These are phyloP conservation scores for Metschnikowia hibisci DNA, from an alignment of 805 yeast genomes.

Conservation along the genomic window DNA sequence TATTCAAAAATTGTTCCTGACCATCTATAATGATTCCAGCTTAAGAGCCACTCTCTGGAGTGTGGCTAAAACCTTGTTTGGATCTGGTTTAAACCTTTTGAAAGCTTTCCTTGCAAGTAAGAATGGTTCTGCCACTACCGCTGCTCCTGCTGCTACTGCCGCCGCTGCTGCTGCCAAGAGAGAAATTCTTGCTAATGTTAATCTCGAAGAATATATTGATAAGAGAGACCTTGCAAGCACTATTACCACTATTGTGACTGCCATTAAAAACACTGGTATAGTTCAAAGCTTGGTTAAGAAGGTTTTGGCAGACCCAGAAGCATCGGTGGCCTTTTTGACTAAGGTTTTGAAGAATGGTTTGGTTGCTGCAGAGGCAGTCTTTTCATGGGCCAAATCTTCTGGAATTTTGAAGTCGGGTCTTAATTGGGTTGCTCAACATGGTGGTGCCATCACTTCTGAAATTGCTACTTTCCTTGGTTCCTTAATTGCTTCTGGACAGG, in stretches of 20 bases:
- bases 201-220: slow-evolving; percentile 26
- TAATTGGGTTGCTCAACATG: slow-evolving; percentile 23
- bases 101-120: slow-evolving; percentile 17
- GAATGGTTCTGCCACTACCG: slow-evolving; percentile 11
- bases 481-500: slow-evolving; percentile 23
- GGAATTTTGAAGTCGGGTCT: slow-evolving; percentile 32
- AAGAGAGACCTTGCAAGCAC: slow-evolving; percentile 35
- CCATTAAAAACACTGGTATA: slow-evolving; percentile 34
- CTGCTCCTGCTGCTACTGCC: slow-evolving; percentile 19
- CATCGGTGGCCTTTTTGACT: slow-evolving; percentile 30
- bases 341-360: slow-evolving; percentile 32
- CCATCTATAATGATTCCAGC: slow-evolving; percentile 28
- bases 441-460: slow-evolving; percentile 23
- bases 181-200: slow-evolving; percentile 13
- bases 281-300: slow-evolving; percentile 29
- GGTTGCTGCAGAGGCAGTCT: slow-evolving; percentile 32
- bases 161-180: slow-evolving; percentile 19
- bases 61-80: slow-evolving; percentile 32
- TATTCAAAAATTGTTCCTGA: slow-evolving; percentile 29
- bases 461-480: slow-evolving; percentile 28
- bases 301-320: slow-evolving; percentile 36
- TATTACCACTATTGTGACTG: slow-evolving; percentile 25
- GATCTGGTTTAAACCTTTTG: slow-evolving; percentile 30
- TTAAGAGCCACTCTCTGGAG: slow-evolving; percentile 32
- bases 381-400: slow-evolving; percentile 34